Percentiles rank a stretch among this genome's conserved stretches.
phyloP scores from a whole-genome alignment of 176 grass and related monocot species.

The Coix lacrymajobi region DNA sequence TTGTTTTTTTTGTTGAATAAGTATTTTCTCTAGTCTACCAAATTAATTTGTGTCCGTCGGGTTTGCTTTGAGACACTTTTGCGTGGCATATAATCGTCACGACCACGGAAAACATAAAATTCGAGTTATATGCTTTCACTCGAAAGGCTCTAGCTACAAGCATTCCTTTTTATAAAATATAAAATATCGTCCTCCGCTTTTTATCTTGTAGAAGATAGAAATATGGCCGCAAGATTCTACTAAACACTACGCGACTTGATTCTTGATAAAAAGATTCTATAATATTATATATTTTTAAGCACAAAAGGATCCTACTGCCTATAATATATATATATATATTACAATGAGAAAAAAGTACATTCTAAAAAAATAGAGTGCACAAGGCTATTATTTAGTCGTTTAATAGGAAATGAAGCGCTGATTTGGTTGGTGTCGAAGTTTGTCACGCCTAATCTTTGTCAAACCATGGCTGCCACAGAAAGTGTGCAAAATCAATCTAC shows the following conservation, averaged over 20 bases:
- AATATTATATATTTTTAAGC: not conserved
- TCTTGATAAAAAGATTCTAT: not conserved
- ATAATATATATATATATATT: too few species aligned
- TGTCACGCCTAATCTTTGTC: too few species aligned
- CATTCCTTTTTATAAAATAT: not conserved
- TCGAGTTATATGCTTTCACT: not conserved
- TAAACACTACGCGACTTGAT: not conserved
- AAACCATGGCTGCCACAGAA: too few species aligned
- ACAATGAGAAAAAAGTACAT: not conserved
- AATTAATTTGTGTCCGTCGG: not conserved
- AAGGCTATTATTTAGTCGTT: not conserved
- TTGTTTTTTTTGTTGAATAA: not conserved
- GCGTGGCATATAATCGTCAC: not conserved
- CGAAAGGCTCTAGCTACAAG: not conserved
- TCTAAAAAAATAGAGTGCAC: not conserved
- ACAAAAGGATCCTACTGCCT: not conserved
- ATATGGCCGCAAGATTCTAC: not conserved
- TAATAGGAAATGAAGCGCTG: not conserved
- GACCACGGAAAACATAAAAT: not conserved
- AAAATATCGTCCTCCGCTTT: not conserved
- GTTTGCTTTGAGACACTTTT: not conserved
- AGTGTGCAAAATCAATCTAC: too few species aligned
- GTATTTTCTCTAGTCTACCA: not conserved
- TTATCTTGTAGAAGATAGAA: not conserved
- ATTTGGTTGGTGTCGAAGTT: too few species aligned